A percentile compares a stretch with the other conserved stretches of the same genome.
Evolutionary conservation across 495 filamentous ascomycete genomes (phyloP).

Genomic region (Trichoderma erinaceum): DNA sequence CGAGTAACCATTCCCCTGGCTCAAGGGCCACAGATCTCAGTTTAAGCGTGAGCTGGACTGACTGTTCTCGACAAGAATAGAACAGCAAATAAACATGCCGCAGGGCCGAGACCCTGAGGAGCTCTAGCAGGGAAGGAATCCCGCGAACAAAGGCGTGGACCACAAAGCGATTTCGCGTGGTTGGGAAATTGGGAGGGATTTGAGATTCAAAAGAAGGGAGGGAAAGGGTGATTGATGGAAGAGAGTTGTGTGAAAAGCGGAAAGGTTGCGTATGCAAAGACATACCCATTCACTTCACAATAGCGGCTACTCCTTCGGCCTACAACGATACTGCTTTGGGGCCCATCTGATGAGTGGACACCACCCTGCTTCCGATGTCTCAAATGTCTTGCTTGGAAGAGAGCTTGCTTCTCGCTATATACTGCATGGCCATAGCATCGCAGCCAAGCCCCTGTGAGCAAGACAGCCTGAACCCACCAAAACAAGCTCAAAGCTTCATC

Average conservation of each 20-base stretch:
- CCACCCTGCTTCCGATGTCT: slow-evolving; percentile 4
- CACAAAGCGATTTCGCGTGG: neutral
- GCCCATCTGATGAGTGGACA: slow-evolving; percentile 6
- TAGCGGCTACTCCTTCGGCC: neutral
- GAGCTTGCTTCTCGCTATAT: neutral
- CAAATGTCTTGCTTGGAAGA: neutral
- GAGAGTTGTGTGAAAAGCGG: neutral
- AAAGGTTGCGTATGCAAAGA: neutral
- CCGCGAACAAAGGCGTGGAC: neutral
- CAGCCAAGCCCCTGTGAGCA: neutral
- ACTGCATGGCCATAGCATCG: neutral
- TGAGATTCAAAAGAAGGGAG: neutral
- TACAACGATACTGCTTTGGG: neutral
- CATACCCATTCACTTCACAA: slow-evolving; percentile 3
- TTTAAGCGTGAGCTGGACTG: neutral
- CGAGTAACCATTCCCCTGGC: neutral
- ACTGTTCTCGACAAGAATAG: neutral
- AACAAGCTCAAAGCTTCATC: neutral
- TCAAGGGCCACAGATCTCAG: slow-evolving; percentile 14
- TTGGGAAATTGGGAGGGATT: neutral
- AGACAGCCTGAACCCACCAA: neutral
- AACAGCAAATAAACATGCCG: neutral
- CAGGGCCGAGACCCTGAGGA: neutral
- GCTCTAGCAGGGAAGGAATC: neutral
- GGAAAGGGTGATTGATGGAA: too few relatives aligned